These are phyloP conservation scores for Suillus subaureus DNA, from an alignment of 768 basidiomycete species.

Conservation along the genomic window DNA sequence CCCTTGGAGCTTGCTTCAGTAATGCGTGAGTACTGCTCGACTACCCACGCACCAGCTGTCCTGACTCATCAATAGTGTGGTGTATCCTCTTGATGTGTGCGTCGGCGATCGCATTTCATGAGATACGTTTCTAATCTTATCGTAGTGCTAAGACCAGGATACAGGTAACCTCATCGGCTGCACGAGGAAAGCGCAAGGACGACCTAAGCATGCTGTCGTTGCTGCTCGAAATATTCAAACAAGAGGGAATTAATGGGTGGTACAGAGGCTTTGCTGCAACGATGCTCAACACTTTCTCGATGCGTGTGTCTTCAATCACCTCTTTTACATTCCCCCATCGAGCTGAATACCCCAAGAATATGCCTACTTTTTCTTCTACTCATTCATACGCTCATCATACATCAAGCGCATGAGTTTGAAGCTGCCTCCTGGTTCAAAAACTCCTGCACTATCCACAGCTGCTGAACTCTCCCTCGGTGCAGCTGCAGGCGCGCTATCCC, in stretches of 20 bases:
- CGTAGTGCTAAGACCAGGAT: conserved; percentile 91
- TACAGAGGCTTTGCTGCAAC: conserved; percentile 95
- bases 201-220: conserved; percentile 61
- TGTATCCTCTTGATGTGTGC: conserved; percentile 95
- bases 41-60: conserved; percentile 10
- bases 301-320: conserved; percentile 63
- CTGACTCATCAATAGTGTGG: conserved; percentile 53
- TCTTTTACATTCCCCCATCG: neutral
- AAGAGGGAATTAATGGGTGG: conserved; percentile 80
- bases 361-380: conserved; percentile 99
- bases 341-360: conserved; percentile 66
- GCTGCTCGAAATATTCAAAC: conserved; percentile 68
- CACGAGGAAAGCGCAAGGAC: conserved; percentile 53
- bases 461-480: conserved; percentile 90
- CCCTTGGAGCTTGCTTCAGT: conserved; percentile 90
- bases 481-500: conserved; percentile 89
- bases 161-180: conserved; percentile 70
- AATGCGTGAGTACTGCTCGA: conserved; percentile 69
- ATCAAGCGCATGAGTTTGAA: conserved; percentile 66
- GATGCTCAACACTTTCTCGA: conserved; percentile 98
- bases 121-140: conserved; percentile 12
- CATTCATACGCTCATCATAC: conserved; percentile 83
- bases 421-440: conserved; percentile 60
- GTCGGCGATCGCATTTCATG: conserved; percentile 29
- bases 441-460: conserved; percentile 66